Percentiles rank a stretch among this genome's conserved stretches.
phyloP scores from a whole-genome alignment of 805 yeast genomes.

The Teunomyces lycoperdinae region DNA sequence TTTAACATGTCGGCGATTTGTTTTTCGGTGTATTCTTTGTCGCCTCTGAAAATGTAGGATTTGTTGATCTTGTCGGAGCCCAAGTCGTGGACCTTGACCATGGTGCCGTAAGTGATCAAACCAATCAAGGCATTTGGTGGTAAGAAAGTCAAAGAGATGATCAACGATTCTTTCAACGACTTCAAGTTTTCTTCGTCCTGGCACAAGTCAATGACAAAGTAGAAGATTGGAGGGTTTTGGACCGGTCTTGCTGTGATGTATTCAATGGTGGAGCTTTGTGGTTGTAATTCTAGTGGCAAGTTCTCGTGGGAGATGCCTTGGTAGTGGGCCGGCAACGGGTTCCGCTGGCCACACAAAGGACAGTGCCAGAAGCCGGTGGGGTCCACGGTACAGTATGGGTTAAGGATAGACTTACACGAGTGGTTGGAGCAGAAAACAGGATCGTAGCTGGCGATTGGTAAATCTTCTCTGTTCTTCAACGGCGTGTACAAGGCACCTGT shows the following conservation, averaged over 20 bases:
- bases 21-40: slow-evolving; percentile 76
- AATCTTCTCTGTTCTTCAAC: slow-evolving; percentile 69
- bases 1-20: slow-evolving; percentile 55
- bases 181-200: slow-evolving; percentile 85
- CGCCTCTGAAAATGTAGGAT: slow-evolving; percentile 84
- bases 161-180: slow-evolving; percentile 77
- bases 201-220: slow-evolving; percentile 84
- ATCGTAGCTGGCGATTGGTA: slow-evolving; percentile 79
- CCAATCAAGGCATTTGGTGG: slow-evolving; percentile 92
- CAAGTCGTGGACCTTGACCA: slow-evolving; percentile 85
- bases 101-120: slow-evolving; percentile 83
- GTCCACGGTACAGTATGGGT: slow-evolving; percentile 83
- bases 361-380: slow-evolving; percentile 82
- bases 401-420: slow-evolving; percentile 79
- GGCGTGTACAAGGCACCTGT: slow-evolving; percentile 96
- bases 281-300: slow-evolving; percentile 77
- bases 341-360: slow-evolving; percentile 75
- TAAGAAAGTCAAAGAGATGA: slow-evolving; percentile 69
- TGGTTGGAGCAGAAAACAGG: slow-evolving; percentile 76
- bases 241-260: slow-evolving; percentile 80
- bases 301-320: slow-evolving; percentile 70
- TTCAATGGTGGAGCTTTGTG: slow-evolving; percentile 74
- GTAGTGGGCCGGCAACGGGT: slow-evolving; percentile 80
- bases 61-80: slow-evolving; percentile 62
- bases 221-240: slow-evolving; percentile 78